Conservation (phyloP, 164 flowering plant species). For the Macadamia tetraphylla region DNA sequence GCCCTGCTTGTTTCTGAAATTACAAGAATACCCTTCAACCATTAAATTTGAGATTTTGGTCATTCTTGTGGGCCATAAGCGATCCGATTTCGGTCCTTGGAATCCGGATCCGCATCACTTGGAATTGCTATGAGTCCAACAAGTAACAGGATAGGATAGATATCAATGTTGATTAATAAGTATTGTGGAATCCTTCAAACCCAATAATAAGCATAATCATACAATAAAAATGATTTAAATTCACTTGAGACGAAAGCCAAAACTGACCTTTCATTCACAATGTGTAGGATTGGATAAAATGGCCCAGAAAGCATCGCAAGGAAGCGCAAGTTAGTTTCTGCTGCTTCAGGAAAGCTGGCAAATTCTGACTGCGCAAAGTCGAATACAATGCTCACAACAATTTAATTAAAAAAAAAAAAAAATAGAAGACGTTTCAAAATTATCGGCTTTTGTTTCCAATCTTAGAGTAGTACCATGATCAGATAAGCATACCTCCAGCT, state of each 20-base stretch:
- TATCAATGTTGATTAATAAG: too few relatives aligned
- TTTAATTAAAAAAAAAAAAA: not conserved
- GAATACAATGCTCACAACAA: slow-evolving; percentile 8
- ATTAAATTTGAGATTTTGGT: too few relatives aligned
- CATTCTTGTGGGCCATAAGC: too few relatives aligned
- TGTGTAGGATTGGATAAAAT: slow-evolving; percentile 73
- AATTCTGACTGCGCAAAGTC: slow-evolving; percentile 61
- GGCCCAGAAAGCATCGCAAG: slow-evolving; percentile 95
- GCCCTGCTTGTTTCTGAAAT: too few relatives aligned
- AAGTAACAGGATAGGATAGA: too few relatives aligned
- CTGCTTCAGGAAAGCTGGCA: slow-evolving; percentile 49
- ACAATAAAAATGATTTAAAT: not conserved
- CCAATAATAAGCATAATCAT: not conserved
- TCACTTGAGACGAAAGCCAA: not conserved
- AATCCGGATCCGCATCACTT: too few relatives aligned
- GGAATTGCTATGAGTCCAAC: too few relatives aligned
- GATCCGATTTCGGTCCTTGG: too few relatives aligned
- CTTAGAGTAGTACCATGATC: not conserved
- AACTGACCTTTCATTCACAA: slow-evolving; percentile 69
- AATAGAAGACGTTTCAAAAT: not conserved
- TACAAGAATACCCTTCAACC: too few relatives aligned
- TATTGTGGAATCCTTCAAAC: too few relatives aligned
- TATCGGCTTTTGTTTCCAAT: not conserved
- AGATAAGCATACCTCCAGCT: slow-evolving; percentile 67
- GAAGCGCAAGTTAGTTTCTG: slow-evolving; percentile 61